Evolutionary conservation across 805 yeast species (phyloP).

Genomic region (Zygosaccharomyces gambellarensis): DNA sequence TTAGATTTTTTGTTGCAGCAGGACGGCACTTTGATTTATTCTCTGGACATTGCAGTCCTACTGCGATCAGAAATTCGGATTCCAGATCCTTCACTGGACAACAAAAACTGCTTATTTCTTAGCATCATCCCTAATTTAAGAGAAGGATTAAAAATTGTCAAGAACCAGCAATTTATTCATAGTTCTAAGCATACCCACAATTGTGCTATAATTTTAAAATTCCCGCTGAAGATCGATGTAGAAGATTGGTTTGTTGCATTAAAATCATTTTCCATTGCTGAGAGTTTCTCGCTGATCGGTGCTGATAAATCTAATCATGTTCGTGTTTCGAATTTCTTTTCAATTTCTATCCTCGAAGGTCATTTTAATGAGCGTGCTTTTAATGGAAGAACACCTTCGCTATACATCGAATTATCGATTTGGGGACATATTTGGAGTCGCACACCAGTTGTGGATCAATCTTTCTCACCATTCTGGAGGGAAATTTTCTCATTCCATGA

Average conservation of each 20-base stretch:
- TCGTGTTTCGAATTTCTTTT: slow-evolving; percentile 49
- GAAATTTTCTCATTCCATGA: slow-evolving; percentile 65
- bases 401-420: slow-evolving; percentile 67
- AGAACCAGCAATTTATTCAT: slow-evolving; percentile 7
- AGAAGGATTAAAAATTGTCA: slow-evolving; percentile 19
- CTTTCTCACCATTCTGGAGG: slow-evolving; percentile 71
- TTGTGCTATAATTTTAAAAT: slow-evolving; percentile 45
- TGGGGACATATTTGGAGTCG: slow-evolving; percentile 77
- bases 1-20: slow-evolving; percentile 56
- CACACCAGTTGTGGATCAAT: slow-evolving; percentile 56
- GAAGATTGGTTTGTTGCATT: slow-evolving; percentile 76
- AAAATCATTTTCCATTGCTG: slow-evolving; percentile 57
- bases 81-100: slow-evolving; percentile 57
- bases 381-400: slow-evolving; percentile 16
- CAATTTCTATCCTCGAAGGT: slow-evolving; percentile 63
- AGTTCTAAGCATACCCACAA: slow-evolving; percentile 13
- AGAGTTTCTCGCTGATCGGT: slow-evolving; percentile 31
- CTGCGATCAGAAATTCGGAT: slow-evolving; percentile 59
- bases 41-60: slow-evolving; percentile 50
- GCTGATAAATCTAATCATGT: slow-evolving; percentile 37
- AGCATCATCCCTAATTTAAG: slow-evolving; percentile 56
- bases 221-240: slow-evolving; percentile 62
- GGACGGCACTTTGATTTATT: slow-evolving; percentile 58
- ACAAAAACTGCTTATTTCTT: slow-evolving; percentile 53
- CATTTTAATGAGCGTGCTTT: slow-evolving; percentile 33